These are phyloP conservation scores for Monosporascus cannonballus DNA, from an alignment of 2,329 filamentous ascomycete species.

Conservation along the genomic window DNA sequence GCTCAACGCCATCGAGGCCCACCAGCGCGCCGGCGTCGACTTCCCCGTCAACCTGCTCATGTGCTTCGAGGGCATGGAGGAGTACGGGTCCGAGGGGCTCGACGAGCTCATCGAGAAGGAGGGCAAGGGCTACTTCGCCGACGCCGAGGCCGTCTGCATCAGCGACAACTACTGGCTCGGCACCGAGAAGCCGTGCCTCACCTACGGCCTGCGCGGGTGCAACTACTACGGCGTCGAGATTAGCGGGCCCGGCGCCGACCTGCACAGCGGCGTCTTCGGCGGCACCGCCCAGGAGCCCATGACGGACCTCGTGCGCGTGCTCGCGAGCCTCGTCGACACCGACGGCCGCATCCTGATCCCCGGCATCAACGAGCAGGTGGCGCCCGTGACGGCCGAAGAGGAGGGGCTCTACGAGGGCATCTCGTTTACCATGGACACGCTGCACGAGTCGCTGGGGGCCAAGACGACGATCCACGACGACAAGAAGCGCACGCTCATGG, in stretches of 20 bases:
- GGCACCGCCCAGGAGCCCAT: slow-evolving; percentile 97
- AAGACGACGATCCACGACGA: slow-evolving; percentile 79
- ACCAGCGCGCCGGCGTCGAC: slow-evolving; percentile 89
- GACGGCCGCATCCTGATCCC: slow-evolving; percentile 90
- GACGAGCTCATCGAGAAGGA: slow-evolving; percentile 92
- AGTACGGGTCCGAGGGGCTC: slow-evolving; percentile 93
- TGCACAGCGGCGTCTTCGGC: slow-evolving; percentile 96
- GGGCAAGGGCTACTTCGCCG: slow-evolving; percentile 90
- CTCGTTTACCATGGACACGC: slow-evolving; percentile 91
- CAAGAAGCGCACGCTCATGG: slow-evolving; percentile 92
- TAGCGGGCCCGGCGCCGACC: slow-evolving; percentile 83
- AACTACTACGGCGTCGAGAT: slow-evolving; percentile 96
- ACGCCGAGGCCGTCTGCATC: slow-evolving; percentile 94
- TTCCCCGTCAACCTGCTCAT: slow-evolving; percentile 97
- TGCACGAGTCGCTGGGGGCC: slow-evolving; percentile 87
- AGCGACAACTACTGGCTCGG: slow-evolving; percentile 99
- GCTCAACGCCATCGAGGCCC: slow-evolving; percentile 96
- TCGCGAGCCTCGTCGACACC: slow-evolving; percentile 80
- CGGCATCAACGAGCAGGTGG: slow-evolving; percentile 91
- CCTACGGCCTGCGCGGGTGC: slow-evolving; percentile 92
- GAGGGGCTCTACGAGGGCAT: slow-evolving; percentile 83
- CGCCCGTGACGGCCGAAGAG: slow-evolving; percentile 80
- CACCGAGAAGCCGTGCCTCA: slow-evolving; percentile 96
- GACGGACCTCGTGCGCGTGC: slow-evolving; percentile 83
- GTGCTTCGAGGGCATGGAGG: slow-evolving; percentile 99